Conservation (phyloP, 2,329 filamentous ascomycete species). For the Annulohypoxylon truncatum region DNA sequence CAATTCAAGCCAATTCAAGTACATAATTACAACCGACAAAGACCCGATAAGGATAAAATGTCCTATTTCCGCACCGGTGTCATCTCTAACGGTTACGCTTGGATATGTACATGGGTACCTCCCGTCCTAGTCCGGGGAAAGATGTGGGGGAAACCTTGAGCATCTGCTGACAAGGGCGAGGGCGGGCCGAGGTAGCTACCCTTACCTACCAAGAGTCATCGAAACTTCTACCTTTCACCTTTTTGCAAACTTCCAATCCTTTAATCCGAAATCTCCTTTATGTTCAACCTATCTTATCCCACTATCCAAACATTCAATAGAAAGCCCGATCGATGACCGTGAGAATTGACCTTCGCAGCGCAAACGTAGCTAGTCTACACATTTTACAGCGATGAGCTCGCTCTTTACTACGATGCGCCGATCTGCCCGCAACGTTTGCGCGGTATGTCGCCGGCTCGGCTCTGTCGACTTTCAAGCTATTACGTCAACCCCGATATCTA, state of each 20-base stretch:
- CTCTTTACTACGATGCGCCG: constrained; percentile 43
- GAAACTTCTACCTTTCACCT: constrained; percentile 14
- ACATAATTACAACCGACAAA: neutral
- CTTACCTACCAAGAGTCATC: constrained; percentile 13
- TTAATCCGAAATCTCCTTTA: constrained; percentile 24
- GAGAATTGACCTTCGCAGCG: constrained; percentile 39
- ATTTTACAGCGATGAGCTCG: constrained; percentile 48
- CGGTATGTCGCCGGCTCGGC: constrained; percentile 29
- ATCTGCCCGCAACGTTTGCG: constrained; percentile 37
- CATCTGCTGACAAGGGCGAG: constrained; percentile 16
- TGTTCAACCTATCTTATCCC: neutral
- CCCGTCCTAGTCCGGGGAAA: constrained; percentile 24
- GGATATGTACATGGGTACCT: constrained; percentile 14
- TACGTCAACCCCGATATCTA: constrained; percentile 36
- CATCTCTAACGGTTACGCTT: constrained; percentile 22
- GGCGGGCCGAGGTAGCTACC: constrained; percentile 26
- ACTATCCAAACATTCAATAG: constrained; percentile 7
- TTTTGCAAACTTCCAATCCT: constrained; percentile 22
- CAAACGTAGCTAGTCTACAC: constrained; percentile 46
- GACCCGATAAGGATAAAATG: neutral
- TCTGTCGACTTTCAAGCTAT: constrained; percentile 21
- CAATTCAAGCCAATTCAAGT: neutral
- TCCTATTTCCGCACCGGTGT: neutral
- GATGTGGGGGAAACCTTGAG: constrained; percentile 31
- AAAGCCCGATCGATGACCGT: constrained; percentile 39